Conservation (phyloP, 176 grass and related monocot species). For the Canna indica region DNA sequence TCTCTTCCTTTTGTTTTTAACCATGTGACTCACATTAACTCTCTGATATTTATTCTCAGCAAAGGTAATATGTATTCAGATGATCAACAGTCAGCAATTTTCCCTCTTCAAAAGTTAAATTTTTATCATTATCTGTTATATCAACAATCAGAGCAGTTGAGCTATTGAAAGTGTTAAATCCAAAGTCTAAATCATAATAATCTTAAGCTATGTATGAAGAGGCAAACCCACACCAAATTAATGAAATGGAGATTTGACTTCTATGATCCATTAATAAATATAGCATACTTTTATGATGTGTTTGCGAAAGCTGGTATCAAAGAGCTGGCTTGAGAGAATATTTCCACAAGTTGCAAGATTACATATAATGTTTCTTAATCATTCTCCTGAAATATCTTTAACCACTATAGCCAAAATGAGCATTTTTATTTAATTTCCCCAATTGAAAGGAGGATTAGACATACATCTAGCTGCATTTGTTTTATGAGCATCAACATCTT, state of each 20-base stretch:
- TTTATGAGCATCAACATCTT: too few relatives aligned
- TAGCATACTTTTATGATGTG: too few relatives aligned
- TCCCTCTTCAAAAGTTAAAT: too few relatives aligned
- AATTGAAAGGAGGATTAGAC: background rate
- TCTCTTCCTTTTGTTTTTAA: too few relatives aligned
- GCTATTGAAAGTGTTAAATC: too few relatives aligned
- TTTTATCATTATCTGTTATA: too few relatives aligned
- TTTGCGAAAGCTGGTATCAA: background rate
- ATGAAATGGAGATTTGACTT: background rate
- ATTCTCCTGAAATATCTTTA: background rate
- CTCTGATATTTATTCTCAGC: background rate
- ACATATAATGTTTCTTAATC: background rate
- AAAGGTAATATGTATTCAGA: background rate
- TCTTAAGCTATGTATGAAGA: background rate
- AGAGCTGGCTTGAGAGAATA: background rate
- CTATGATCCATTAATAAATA: too few relatives aligned
- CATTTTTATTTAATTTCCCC: background rate
- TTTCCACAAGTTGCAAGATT: background rate
- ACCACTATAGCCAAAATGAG: background rate
- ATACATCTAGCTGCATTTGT: too few relatives aligned
- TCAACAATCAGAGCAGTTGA: too few relatives aligned
- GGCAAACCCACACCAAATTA: background rate
- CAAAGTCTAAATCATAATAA: too few relatives aligned
- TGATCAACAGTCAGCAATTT: too few relatives aligned
- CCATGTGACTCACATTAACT: background rate